Evolutionary conservation across 2,329 filamentous ascomycete genomes (phyloP).

Genomic region (Diaporthe sp.): DNA sequence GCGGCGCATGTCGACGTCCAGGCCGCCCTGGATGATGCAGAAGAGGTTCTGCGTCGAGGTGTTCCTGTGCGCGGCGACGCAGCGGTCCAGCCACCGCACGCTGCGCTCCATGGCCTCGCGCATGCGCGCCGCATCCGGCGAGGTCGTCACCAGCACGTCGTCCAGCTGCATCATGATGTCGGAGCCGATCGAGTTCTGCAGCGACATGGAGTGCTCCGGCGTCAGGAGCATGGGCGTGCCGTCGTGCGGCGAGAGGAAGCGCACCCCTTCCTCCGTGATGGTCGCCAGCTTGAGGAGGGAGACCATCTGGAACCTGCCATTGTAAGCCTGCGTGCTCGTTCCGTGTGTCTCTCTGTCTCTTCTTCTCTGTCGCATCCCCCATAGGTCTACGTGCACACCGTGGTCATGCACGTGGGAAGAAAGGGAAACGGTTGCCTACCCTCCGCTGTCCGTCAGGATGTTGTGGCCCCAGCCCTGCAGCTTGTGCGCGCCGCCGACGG

Average conservation of each 20-base stretch:
- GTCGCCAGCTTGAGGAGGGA: conserved; percentile 93
- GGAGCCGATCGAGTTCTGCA: conserved; percentile 97
- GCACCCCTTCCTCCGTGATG: conserved; percentile 95
- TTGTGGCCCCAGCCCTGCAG: conserved; percentile 97
- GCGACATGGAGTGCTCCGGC: conserved; percentile 94
- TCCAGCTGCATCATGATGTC: conserved; percentile 99
- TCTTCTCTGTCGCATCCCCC: not conserved
- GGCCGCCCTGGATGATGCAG: conserved; percentile 97
- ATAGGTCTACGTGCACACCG: not conserved
- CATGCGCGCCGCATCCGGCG: conserved; percentile 89
- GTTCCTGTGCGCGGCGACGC: conserved; percentile 89
- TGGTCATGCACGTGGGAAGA: not conserved
- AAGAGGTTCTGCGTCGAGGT: conserved; percentile 92
- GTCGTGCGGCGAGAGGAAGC: conserved; percentile 96
- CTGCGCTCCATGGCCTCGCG: conserved; percentile 95
- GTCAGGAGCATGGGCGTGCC: conserved; percentile 96
- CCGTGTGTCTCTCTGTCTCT: not conserved
- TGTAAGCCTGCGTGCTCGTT: conserved; percentile 10
- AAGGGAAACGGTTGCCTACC: conserved; percentile 59
- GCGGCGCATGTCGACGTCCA: conserved; percentile 87
- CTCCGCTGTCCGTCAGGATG: conserved; percentile 86
- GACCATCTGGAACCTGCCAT: conserved; percentile 94
- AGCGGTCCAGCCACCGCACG: conserved; percentile 95
- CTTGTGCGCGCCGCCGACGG: conserved; percentile 92
- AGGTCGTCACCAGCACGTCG: conserved; percentile 97